A percentile compares a stretch with the other conserved stretches of the same genome.
phyloP scores from a whole-genome alignment of 805 yeast genomes.

The Priceomyces fermenticarens region DNA sequence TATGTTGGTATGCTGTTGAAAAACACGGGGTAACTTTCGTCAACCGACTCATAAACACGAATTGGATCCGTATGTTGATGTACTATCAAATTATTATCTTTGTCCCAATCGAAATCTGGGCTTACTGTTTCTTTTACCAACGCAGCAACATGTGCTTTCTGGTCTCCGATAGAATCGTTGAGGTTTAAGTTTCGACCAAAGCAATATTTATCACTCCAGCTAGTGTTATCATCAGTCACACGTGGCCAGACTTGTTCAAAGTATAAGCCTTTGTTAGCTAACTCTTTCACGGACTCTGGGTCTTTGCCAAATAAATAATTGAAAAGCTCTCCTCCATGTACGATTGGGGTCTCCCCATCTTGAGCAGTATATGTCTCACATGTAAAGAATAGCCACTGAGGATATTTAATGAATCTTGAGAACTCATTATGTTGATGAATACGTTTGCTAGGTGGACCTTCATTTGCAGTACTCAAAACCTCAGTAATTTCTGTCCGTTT shows the following conservation, averaged over 20 bases:
- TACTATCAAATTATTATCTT: constrained; percentile 21
- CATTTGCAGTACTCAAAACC: constrained; percentile 27
- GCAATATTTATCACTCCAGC: constrained; percentile 27
- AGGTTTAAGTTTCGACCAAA: constrained; percentile 25
- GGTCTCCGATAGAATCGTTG: constrained; percentile 18
- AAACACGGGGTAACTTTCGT: constrained; percentile 6
- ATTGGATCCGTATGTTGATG: constrained; percentile 21
- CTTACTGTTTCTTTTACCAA: constrained; percentile 19
- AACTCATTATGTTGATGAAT: constrained; percentile 32
- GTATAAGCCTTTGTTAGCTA: constrained; percentile 20
- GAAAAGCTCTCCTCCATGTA: constrained; percentile 29
- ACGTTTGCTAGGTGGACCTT: constrained; percentile 19
- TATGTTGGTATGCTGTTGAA: constrained; percentile 9
- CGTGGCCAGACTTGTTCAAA: constrained; percentile 24
- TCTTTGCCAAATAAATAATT: constrained; percentile 10
- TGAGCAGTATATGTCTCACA: constrained; percentile 10
- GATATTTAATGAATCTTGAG: constrained; percentile 25
- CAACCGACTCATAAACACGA: constrained; percentile 4
- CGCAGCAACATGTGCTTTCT: constrained; percentile 21
- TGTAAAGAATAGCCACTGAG: constrained; percentile 11
- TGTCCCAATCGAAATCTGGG: constrained; percentile 22
- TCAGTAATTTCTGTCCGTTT: constrained; percentile 19
- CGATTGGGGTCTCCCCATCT: constrained; percentile 34
- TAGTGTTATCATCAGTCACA: constrained; percentile 7
- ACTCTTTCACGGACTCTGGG: constrained; percentile 18